Percentiles rank a stretch among this genome's conserved stretches.
Conservation (phyloP, 1,139 yeast genomes). For the Lodderomyces jiufengensis region DNA sequence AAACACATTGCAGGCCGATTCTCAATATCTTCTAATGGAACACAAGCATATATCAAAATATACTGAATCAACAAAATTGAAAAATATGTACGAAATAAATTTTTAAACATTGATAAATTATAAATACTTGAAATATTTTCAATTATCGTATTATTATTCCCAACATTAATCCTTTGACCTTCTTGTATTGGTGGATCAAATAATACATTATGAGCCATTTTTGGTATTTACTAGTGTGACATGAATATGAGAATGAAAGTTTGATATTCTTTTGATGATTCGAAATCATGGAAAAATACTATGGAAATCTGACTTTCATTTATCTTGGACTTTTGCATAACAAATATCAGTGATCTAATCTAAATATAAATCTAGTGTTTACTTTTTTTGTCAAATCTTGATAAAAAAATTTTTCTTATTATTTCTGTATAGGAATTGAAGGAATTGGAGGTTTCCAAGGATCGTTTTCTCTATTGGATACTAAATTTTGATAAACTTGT, state of each 20-base stretch:
- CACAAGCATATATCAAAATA: constrained; percentile 33
- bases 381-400: too few relatives aligned
- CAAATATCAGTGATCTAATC: too few relatives aligned
- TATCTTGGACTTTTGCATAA: too few relatives aligned
- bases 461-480: constrained; percentile 17
- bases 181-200: constrained; percentile 19
- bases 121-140: constrained; percentile 22
- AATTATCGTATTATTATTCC: constrained; percentile 17
- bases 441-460: constrained; percentile 31
- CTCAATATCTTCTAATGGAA: constrained; percentile 42
- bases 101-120: constrained; percentile 16
- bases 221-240: neutral
- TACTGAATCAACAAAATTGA: constrained; percentile 35
- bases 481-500: constrained; percentile 32
- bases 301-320: too few relatives aligned
- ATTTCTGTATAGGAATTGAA: neutral
- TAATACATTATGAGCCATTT: constrained; percentile 17
- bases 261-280: too few relatives aligned
- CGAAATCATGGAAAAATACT: too few relatives aligned
- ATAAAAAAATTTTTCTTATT: too few relatives aligned
- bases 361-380: too few relatives aligned
- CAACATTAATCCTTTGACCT: constrained; percentile 23
- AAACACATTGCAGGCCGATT: constrained; percentile 34
- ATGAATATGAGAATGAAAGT: too few relatives aligned
- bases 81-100: constrained; percentile 25